Conservation (phyloP, 257 asterid species). For the Penstemon barbatus region DNA sequence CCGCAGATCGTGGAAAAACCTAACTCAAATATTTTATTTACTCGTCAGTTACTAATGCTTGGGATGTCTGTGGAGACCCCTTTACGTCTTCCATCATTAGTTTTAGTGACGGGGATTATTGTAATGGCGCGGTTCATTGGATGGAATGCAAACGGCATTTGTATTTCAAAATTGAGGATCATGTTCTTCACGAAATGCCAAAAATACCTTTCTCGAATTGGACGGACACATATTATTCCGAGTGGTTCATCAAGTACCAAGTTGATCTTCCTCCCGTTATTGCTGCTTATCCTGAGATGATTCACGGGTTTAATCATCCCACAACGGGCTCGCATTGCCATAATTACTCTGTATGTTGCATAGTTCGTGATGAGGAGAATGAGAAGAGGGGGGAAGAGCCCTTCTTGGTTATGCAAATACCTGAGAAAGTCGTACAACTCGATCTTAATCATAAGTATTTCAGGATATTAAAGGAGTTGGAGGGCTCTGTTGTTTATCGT, state of each 20-base stretch:
- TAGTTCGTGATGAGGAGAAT: not conserved
- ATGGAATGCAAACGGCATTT: not conserved
- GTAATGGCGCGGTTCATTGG: constrained; percentile 30
- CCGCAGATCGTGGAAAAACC: not conserved
- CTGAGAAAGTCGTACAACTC: constrained; percentile 19
- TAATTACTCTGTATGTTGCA: not conserved
- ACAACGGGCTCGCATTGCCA: not conserved
- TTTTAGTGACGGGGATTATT: constrained; percentile 22
- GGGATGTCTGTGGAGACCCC: constrained; percentile 27
- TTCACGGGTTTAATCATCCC: not conserved
- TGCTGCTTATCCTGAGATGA: constrained; percentile 20
- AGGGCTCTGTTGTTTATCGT: not conserved
- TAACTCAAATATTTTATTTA: constrained; percentile 19
- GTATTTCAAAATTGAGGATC: constrained; percentile 17
- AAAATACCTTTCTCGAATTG: constrained; percentile 11
- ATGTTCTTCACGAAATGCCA: not conserved
- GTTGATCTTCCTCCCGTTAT: constrained; percentile 25
- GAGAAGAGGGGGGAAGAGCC: not conserved
- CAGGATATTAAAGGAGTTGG: constrained; percentile 12
- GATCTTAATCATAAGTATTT: constrained; percentile 16
- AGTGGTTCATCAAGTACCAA: constrained; percentile 30
- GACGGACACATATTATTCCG: constrained; percentile 16
- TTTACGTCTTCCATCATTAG: not conserved
- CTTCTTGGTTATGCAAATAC: constrained; percentile 25
- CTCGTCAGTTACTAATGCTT: constrained; percentile 32